Conservation (phyloP, 176 grass and related monocot species). For the Avena eriantha region DNA sequence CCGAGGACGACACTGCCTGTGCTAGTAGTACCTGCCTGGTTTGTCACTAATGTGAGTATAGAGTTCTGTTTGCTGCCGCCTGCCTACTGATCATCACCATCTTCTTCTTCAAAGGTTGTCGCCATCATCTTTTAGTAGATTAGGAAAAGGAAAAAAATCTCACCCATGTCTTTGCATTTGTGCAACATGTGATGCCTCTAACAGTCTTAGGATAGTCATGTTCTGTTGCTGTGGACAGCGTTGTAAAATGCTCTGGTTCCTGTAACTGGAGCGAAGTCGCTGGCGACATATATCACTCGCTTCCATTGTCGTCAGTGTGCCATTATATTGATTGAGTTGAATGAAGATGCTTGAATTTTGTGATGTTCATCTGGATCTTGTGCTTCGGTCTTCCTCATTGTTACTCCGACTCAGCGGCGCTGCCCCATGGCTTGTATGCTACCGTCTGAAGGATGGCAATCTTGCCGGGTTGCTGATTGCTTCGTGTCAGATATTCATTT, state of each 20-base stretch:
- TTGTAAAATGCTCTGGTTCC: slow-evolving; percentile 46
- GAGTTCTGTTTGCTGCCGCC: slow-evolving; percentile 37
- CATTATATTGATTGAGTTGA: slow-evolving; percentile 40
- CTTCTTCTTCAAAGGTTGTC: slow-evolving; percentile 9
- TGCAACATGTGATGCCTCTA: slow-evolving; percentile 54
- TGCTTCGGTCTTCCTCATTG: neutral
- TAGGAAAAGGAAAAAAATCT: slow-evolving; percentile 49
- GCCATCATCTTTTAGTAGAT: slow-evolving; percentile 31
- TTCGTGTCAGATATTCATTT: neutral
- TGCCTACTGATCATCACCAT: slow-evolving; percentile 26
- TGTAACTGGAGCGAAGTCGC: slow-evolving; percentile 25
- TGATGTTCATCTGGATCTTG: neutral
- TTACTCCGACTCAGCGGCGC: neutral
- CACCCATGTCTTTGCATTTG: slow-evolving; percentile 53
- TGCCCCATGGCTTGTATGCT: neutral
- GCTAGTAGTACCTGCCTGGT: slow-evolving; percentile 34
- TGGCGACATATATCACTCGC: neutral
- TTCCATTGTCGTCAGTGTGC: slow-evolving; percentile 3
- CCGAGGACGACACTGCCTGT: slow-evolving; percentile 22
- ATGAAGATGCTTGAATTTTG: slow-evolving; percentile 38
- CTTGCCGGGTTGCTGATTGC: neutral
- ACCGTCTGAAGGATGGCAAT: neutral
- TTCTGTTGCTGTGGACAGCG: slow-evolving; percentile 34
- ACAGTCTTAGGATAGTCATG: slow-evolving; percentile 54
- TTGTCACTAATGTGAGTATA: slow-evolving; percentile 58